phyloP scores from a whole-genome alignment of 2,329 filamentous ascomycete genomes.

The Hypoxylon sp. region DNA sequence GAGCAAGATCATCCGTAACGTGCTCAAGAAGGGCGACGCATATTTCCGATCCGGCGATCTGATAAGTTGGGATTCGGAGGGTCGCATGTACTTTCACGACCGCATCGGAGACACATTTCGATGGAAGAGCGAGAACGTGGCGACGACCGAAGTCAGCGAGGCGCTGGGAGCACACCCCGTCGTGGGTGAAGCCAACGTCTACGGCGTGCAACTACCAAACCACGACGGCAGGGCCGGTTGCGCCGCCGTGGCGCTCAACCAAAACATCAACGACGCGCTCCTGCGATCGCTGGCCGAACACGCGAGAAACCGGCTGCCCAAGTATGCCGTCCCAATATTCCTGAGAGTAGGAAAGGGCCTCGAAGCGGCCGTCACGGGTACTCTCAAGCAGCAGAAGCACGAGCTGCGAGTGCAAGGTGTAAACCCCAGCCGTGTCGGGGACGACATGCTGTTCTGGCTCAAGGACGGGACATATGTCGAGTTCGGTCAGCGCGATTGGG shows the following conservation, averaged over 20 bases:
- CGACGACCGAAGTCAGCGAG: conserved; percentile 82
- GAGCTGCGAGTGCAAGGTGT: conserved; percentile 76
- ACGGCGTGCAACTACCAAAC: conserved; percentile 79
- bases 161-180: conserved; percentile 71
- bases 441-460: conserved; percentile 69
- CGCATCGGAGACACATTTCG: conserved; percentile 80
- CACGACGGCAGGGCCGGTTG: conserved; percentile 88
- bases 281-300: conserved; percentile 70
- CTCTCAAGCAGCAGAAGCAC: conserved; percentile 89
- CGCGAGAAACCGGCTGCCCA: conserved; percentile 66
- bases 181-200: conserved; percentile 83
- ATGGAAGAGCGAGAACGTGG: conserved; percentile 86
- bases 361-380: conserved; percentile 74
- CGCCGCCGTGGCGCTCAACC: conserved; percentile 70
- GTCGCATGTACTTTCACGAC: conserved; percentile 81
- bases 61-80: conserved; percentile 73
- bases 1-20: conserved; percentile 76
- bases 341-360: conserved; percentile 69
- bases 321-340: conserved; percentile 81
- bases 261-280: conserved; percentile 51
- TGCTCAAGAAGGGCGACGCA: conserved; percentile 77
- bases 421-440: conserved; percentile 63
- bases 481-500: conserved; percentile 75
- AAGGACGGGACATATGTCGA: conserved; percentile 69
- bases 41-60: conserved; percentile 90